Conservation (phyloP, 768 basidiomycete genomes). For the Xerocomellus chrysenteron region DNA sequence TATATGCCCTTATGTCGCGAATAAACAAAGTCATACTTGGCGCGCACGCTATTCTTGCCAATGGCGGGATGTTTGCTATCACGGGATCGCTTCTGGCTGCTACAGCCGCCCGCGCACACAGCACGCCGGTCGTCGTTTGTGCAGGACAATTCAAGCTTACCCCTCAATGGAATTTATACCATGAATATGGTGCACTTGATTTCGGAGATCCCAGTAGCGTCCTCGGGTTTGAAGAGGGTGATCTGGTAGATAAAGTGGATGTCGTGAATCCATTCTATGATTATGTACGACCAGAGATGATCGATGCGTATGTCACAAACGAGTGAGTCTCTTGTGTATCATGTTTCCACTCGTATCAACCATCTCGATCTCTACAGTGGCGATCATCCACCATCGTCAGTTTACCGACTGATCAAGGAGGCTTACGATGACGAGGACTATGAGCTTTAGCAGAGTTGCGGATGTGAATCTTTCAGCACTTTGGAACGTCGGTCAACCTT, state of each 20-base stretch:
- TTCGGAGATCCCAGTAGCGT: conserved; percentile 71
- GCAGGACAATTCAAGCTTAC: conserved; percentile 97
- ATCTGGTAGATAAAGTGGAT: conserved; percentile 82
- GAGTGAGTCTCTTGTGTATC: conserved; percentile 61
- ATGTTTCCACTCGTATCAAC: conserved; percentile 5
- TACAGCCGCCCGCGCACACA: conserved; percentile 84
- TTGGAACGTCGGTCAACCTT: neutral
- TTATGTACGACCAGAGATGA: conserved; percentile 88
- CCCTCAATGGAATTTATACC: conserved; percentile 85
- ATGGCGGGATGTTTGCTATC: conserved; percentile 92
- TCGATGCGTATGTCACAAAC: conserved; percentile 94
- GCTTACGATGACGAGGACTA: conserved; percentile 95
- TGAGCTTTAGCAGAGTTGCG: conserved; percentile 45
- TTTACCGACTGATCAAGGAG: conserved; percentile 90
- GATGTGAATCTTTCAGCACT: neutral
- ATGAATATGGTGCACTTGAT: conserved; percentile 82
- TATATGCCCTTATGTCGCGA: conserved; percentile 94
- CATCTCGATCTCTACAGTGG: conserved; percentile 52
- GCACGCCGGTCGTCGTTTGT: conserved; percentile 90
- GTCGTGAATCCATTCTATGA: conserved; percentile 97
- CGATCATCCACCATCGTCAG: conserved; percentile 93
- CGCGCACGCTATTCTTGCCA: conserved; percentile 93
- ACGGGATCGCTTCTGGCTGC: conserved; percentile 84
- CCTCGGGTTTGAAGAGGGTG: conserved; percentile 72
- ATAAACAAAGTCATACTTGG: conserved; percentile 96